Percentiles rank a stretch among this genome's conserved stretches.
Conservation (phyloP, 257 asterid genomes). For the Solanum bukasovii region DNA sequence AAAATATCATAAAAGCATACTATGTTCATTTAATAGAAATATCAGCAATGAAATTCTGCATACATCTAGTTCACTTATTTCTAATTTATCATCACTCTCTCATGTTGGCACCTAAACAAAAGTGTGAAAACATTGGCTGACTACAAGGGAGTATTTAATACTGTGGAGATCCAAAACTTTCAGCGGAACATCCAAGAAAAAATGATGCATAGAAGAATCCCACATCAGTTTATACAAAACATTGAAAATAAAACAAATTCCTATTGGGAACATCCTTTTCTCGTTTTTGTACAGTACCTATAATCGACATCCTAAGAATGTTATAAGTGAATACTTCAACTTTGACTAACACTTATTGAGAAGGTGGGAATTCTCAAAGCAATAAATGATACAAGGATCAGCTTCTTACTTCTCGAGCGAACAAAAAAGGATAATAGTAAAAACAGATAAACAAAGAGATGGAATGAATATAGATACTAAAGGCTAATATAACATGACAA, state of each 20-base stretch:
- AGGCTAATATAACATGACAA: neutral
- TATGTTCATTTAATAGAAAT: neutral
- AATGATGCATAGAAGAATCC: neutral
- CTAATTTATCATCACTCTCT: neutral
- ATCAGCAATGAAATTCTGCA: neutral
- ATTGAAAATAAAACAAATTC: neutral
- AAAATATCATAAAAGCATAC: neutral
- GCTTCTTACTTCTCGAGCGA: neutral
- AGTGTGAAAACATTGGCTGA: neutral
- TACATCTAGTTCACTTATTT: neutral
- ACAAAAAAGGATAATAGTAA: neutral
- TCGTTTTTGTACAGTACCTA: neutral
- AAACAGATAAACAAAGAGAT: neutral
- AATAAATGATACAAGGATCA: neutral
- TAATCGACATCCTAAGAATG: neutral
- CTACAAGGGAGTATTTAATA: neutral
- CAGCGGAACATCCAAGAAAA: neutral
- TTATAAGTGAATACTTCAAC: neutral
- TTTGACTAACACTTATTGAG: neutral
- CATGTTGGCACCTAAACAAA: neutral
- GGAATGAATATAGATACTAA: neutral
- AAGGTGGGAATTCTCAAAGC: neutral
- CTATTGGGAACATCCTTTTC: neutral
- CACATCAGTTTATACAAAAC: neutral
- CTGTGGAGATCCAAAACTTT: neutral